phyloP scores from a whole-genome alignment of 2,329 filamentous ascomycete species.

The Xylariaceae sp. region DNA sequence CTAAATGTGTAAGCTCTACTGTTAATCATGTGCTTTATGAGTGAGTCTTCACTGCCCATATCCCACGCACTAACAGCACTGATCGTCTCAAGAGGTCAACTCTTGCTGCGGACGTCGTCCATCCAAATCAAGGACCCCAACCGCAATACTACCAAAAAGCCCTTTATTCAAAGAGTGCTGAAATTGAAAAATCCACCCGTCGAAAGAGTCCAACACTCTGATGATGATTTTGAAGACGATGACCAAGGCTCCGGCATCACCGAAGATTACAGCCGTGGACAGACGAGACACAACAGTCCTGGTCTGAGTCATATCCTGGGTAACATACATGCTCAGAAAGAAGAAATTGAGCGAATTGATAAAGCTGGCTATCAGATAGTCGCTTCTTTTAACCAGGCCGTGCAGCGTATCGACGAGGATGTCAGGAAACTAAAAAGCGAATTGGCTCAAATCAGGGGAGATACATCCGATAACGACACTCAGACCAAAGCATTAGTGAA shows the following conservation, averaged over 20 bases:
- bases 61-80: neutral
- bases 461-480: constrained; percentile 16
- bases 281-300: constrained; percentile 9
- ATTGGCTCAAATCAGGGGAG: constrained; percentile 27
- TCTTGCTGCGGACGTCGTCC: constrained; percentile 34
- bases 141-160: constrained; percentile 23
- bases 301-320: constrained; percentile 33
- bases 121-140: constrained; percentile 25
- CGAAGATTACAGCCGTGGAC: neutral
- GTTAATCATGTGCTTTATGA: constrained; percentile 37
- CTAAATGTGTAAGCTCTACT: constrained; percentile 35
- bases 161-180: constrained; percentile 34
- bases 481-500: constrained; percentile 18
- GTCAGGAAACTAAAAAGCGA: constrained; percentile 33
- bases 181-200: constrained; percentile 28
- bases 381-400: constrained; percentile 35
- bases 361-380: constrained; percentile 37
- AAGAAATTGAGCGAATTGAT: constrained; percentile 38
- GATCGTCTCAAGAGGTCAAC: constrained; percentile 33
- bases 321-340: constrained; percentile 34
- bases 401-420: constrained; percentile 36
- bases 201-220: neutral
- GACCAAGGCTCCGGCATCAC: neutral
- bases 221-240: neutral
- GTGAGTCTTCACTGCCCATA: constrained; percentile 28